A percentile compares a stretch with the other conserved stretches of the same genome.
phyloP scores from a whole-genome alignment of 805 yeast species.

The Ogataea pignaliae region DNA sequence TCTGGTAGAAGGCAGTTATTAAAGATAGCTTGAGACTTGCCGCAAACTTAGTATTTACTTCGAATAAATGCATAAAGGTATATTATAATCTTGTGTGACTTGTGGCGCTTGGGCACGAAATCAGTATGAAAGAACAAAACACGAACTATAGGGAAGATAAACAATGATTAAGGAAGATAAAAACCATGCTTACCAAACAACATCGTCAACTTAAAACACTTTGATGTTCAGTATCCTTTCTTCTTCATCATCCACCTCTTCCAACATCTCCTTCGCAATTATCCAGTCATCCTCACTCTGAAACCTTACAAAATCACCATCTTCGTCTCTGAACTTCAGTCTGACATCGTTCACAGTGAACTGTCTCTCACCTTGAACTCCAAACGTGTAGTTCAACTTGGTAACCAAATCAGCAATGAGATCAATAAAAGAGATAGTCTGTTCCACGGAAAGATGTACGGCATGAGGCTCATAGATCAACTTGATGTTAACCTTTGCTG shows the following conservation, averaged over 20 bases:
- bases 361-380: constrained; percentile 21
- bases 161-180: too few relatives aligned
- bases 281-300: constrained; percentile 84
- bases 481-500: constrained; percentile 23
- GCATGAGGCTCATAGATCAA: constrained; percentile 41
- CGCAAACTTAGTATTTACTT: too few relatives aligned
- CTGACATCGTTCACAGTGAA: constrained; percentile 30
- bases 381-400: constrained; percentile 54
- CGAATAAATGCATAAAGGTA: too few relatives aligned
- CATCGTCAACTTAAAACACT: constrained; percentile 3
- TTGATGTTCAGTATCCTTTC: constrained; percentile 27
- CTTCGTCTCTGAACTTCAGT: constrained; percentile 87
- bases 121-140: too few relatives aligned
- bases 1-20: too few relatives aligned
- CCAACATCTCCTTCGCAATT: constrained; percentile 72
- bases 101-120: too few relatives aligned
- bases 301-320: constrained; percentile 86
- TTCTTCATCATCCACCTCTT: constrained; percentile 43
- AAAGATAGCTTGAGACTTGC: too few relatives aligned
- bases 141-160: too few relatives aligned
- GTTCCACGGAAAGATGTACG: constrained; percentile 61
- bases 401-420: constrained; percentile 41
- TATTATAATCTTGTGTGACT: too few relatives aligned
- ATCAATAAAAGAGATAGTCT: constrained; percentile 15
- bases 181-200: too few relatives aligned